Percentiles rank a stretch among this genome's conserved stretches.
Conservation (phyloP, 2,329 filamentous ascomycete species). For the Fusarium coffeatum region DNA sequence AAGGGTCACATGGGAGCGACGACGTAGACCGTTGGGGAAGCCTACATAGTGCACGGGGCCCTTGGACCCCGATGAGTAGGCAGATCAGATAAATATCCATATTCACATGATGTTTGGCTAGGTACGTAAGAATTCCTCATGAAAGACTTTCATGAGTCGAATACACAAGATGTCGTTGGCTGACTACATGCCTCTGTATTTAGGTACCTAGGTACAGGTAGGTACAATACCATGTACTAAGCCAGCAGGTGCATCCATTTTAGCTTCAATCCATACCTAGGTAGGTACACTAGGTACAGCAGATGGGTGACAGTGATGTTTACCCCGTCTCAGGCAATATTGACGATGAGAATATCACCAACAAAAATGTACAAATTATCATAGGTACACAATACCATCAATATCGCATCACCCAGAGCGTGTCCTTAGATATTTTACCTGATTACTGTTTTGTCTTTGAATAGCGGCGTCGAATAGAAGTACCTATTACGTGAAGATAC, state of each 20-base stretch:
- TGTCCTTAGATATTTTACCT: not conserved
- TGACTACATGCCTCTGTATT: not conserved
- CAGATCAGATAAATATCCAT: not conserved
- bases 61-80: constrained; percentile 6
- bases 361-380: not conserved
- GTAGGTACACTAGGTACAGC: not conserved
- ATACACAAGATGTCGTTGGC: not conserved
- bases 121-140: not conserved
- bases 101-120: constrained; percentile 12
- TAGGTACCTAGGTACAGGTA: no score
- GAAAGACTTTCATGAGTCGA: not conserved
- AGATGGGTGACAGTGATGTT: not conserved
- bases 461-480: not conserved
- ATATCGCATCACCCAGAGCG: not conserved
- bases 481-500: not conserved
- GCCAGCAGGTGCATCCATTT: not conserved
- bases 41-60: constrained; percentile 27
- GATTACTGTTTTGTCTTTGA: not conserved
- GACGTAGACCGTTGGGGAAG: constrained; percentile 25
- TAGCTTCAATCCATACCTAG: not conserved
- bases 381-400: not conserved
- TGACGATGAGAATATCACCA: not conserved
- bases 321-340: not conserved
- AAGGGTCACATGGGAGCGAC: constrained; percentile 35
- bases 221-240: not conserved